Evolutionary conservation across 345 rosid genomes (phyloP).

Genomic region (Aethionema arabicum): DNA sequence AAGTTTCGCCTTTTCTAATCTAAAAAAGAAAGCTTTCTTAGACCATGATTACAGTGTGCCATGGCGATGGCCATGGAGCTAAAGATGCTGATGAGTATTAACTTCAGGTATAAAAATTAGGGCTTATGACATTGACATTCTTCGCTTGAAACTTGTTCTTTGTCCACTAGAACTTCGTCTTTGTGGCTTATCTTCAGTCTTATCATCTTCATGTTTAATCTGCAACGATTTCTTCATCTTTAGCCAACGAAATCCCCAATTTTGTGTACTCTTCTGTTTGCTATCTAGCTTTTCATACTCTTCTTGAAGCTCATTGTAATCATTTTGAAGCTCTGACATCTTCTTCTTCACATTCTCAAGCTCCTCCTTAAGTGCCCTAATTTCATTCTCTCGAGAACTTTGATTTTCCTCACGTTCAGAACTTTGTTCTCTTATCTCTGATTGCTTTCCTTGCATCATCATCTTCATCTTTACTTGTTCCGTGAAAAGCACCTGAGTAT

Average conservation of each 20-base stretch:
- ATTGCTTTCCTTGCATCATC: conserved; percentile 59
- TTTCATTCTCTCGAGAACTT: conserved; percentile 47
- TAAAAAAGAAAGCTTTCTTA: no score
- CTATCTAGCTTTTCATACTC: conserved; percentile 54
- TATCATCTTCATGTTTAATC: conserved; percentile 44
- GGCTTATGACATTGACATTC: conserved; percentile 49
- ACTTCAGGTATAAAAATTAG: background rate
- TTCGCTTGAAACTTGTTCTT: conserved; percentile 38
- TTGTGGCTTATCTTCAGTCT: conserved; percentile 34
- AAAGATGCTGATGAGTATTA: no score
- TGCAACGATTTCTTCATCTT: conserved; percentile 56
- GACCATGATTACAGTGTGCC: no score
- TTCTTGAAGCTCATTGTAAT: conserved; percentile 63
- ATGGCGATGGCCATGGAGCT: no score
- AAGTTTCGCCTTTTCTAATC: no score
- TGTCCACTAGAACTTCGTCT: conserved; percentile 29
- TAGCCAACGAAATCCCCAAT: conserved; percentile 51
- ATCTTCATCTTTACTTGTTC: conserved; percentile 82
- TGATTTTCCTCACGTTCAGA: conserved; percentile 46
- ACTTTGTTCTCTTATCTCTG: conserved; percentile 38
- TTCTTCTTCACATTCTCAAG: conserved; percentile 53
- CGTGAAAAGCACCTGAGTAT: conserved; percentile 64
- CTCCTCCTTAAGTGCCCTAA: conserved; percentile 54
- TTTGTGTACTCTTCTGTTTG: conserved; percentile 42
- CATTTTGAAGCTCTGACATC: conserved; percentile 63